These are phyloP conservation scores for Earliella scabrosa DNA, from an alignment of 1,284 basidiomycete genomes.

Conservation along the genomic window DNA sequence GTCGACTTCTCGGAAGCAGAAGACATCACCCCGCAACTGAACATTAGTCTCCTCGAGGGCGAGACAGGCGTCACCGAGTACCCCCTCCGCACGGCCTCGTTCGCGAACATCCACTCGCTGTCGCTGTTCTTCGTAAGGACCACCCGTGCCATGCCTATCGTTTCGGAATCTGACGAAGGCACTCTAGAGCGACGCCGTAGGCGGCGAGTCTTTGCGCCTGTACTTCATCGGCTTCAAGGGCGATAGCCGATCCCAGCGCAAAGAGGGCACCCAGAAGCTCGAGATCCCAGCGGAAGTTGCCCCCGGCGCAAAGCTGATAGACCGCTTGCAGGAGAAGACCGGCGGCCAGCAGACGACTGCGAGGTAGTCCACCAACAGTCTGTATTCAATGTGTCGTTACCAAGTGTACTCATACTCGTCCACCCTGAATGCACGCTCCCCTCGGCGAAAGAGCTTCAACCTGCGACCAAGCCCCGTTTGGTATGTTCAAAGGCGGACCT, in stretches of 20 bases:
- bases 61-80: constrained; percentile 74
- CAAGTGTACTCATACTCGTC: too few species aligned
- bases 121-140: constrained; percentile 74
- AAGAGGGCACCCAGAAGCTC: constrained; percentile 63
- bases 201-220: constrained; percentile 63
- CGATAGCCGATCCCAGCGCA: constrained; percentile 59
- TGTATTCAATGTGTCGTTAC: too few species aligned
- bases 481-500: too few species aligned
- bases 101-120: constrained; percentile 72
- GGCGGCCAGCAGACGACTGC: constrained; percentile 54
- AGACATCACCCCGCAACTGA: constrained; percentile 65
- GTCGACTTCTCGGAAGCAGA: constrained; percentile 79
- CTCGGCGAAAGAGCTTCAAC: too few species aligned
- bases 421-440: too few species aligned
- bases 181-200: constrained; percentile 59
- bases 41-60: constrained; percentile 72
- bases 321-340: constrained; percentile 60
- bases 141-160: background rate
- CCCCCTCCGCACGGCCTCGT: constrained; percentile 73
- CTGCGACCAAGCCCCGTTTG: too few species aligned
- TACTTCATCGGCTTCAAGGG: constrained; percentile 86
- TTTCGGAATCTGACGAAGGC: background rate
- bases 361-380: too few species aligned
- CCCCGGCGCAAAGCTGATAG: constrained; percentile 66
- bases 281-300: constrained; percentile 75